Evolutionary conservation across 148 eudicot genomes (phyloP), one percentile per base, ranked within the genome.

Genomic region (Rhododendron kiyosumense): DNA sequence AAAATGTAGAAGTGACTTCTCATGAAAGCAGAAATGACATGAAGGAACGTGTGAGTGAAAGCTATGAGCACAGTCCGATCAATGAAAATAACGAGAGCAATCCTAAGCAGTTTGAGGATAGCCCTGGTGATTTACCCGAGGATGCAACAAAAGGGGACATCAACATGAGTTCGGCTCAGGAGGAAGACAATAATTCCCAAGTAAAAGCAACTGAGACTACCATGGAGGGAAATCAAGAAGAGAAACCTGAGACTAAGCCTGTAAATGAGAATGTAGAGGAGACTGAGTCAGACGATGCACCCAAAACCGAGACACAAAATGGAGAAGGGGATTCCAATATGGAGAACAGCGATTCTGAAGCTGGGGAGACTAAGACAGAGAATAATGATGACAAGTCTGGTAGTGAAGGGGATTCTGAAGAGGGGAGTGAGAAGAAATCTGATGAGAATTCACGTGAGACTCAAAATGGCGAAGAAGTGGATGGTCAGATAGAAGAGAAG

Each of bases 131-230:
- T 85, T 88, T 94, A 86, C 94, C 98, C 0, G 93, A 95, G 61
- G 98, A 93, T 87, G 94, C 94, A 12, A 93, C 93, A 14, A 95
- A 93, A 89, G 93, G 92, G 84, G 98, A 93, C 54, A 84, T 9
- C 89, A 89, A 79, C 84, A 89, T 41, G 26, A 88, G 57, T 83
- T 30, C 34, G 11, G 52, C 86, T 65, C 87, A 86, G 88, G 90
- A 88, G 74, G 93, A 88, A 76, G 90, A 88, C 79, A 86, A 79
- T 49, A 75, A 86, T 52, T n/a, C 88, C 63, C 87, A 89, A 45
- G 91, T 85, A 11, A 90, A 85, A 77, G 28, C 86, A 45, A 81
- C 48, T 81, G 94, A 88, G 67, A 83, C 78, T 34, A 86, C 85
- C 17, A 74, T 74, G 14, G 85, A 88, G 82, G 92, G 90, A 36